Conservation (phyloP, 257 asterid species). For the Agastache rugosa region DNA sequence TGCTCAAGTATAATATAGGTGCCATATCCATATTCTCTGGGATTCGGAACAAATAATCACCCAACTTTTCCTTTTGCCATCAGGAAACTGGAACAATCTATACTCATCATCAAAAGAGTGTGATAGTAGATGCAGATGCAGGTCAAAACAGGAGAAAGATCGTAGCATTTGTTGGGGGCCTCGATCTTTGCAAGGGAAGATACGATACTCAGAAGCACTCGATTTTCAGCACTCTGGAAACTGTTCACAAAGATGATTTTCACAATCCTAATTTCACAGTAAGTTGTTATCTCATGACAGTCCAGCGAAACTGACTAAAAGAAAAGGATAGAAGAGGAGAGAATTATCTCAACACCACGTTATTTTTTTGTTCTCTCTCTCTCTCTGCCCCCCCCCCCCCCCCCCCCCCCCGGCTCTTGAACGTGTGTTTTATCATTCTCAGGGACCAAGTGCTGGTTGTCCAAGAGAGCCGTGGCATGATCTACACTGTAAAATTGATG, state of each 20-base stretch:
- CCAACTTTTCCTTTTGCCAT: constrained; percentile 26
- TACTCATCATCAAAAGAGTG: constrained; percentile 94
- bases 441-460: constrained; percentile 74
- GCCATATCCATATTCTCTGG: neutral
- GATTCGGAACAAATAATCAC: neutral
- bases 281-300: constrained; percentile 13
- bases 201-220: constrained; percentile 80
- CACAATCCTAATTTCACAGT: constrained; percentile 87
- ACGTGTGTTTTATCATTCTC: constrained; percentile 7
- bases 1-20: neutral
- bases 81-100: constrained; percentile 90
- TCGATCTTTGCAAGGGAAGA: constrained; percentile 86
- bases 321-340: too few relatives aligned
- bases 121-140: constrained; percentile 87
- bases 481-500: constrained; percentile 79
- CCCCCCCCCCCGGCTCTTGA: neutral
- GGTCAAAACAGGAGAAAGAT: constrained; percentile 69
- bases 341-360: neutral
- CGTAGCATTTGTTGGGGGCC: constrained; percentile 83
- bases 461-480: constrained; percentile 98
- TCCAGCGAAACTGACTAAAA: too few relatives aligned
- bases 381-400: neutral
- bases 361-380: neutral
- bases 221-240: constrained; percentile 61
- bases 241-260: constrained; percentile 81